A percentile compares a stretch with the other conserved stretches of the same genome.
phyloP scores from a whole-genome alignment of 345 rosid species.

The Toxicodendron radicans region DNA sequence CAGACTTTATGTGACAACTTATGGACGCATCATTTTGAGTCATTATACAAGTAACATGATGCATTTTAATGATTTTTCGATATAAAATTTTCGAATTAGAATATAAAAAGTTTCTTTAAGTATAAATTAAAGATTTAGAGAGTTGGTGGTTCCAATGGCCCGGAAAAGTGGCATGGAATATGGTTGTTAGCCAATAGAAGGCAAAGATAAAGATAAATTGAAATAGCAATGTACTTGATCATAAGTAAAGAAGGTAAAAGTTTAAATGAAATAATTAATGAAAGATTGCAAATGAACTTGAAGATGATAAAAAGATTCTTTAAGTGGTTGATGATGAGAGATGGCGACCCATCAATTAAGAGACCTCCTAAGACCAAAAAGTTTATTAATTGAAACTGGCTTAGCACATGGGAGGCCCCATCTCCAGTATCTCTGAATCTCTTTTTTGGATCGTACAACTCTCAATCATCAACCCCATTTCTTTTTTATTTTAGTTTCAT shows the following conservation, averaged over 20 bases:
- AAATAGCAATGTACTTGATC: neutral
- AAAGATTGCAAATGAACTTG: conserved; percentile 8
- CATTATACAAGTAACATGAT: no score
- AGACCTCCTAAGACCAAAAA: conserved; percentile 24
- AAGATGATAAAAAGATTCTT: conserved; percentile 2
- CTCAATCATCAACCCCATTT: no score
- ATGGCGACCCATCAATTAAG: conserved; percentile 40
- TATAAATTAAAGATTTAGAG: no score
- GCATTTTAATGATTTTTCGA: no score
- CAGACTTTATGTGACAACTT: no score
- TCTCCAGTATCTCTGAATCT: conserved; percentile 22
- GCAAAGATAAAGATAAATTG: neutral
- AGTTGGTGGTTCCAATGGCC: neutral
- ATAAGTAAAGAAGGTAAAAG: neutral
- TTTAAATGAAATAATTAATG: neutral
- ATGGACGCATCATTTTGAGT: no score
- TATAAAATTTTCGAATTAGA: no score
- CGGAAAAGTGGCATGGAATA: neutral
- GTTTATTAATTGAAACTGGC: conserved; percentile 21
- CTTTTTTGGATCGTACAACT: conserved; percentile 14
- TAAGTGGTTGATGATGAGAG: conserved; percentile 23
- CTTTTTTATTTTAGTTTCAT: no score
- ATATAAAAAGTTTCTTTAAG: no score
- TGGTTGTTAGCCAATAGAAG: neutral
- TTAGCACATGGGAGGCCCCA: conserved; percentile 42